Percentiles rank a stretch among this genome's conserved stretches.
Conservation (phyloP, 2,329 filamentous ascomycete genomes). For the Dothideomycetes sp. region DNA sequence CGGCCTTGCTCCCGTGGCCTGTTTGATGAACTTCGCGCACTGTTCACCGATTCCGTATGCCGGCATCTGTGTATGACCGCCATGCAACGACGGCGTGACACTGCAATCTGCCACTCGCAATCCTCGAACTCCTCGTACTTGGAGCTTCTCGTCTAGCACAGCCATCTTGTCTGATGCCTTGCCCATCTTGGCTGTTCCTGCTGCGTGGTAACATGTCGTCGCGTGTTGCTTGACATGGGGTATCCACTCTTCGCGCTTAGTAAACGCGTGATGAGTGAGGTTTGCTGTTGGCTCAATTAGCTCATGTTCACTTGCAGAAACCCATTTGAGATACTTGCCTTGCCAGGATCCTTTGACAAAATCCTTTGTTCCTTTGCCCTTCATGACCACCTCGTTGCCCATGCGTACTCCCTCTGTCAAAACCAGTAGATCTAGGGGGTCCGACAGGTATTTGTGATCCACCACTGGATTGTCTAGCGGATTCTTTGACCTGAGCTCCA, state of each 20-base stretch:
- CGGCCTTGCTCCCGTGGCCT: background rate
- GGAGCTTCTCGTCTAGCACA: slow-evolving; percentile 46
- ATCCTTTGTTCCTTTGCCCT: slow-evolving; percentile 49
- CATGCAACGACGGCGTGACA: slow-evolving; percentile 44
- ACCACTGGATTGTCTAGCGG: slow-evolving; percentile 43
- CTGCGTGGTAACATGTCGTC: slow-evolving; percentile 42
- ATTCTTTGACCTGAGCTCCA: slow-evolving; percentile 40
- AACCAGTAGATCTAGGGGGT: slow-evolving; percentile 51
- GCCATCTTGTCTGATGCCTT: slow-evolving; percentile 38
- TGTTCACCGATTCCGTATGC: slow-evolving; percentile 48
- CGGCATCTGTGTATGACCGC: slow-evolving; percentile 48
- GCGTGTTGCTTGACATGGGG: slow-evolving; percentile 39
- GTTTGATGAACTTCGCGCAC: slow-evolving; percentile 2
- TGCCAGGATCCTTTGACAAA: slow-evolving; percentile 55
- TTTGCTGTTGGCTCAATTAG: slow-evolving; percentile 18
- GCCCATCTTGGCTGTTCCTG: slow-evolving; percentile 50
- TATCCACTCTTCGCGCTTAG: slow-evolving; percentile 49
- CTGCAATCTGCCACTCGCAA: slow-evolving; percentile 48
- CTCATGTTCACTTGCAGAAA: slow-evolving; percentile 10
- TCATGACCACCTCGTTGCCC: slow-evolving; percentile 51
- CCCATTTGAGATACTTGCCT: background rate
- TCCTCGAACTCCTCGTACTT: slow-evolving; percentile 43
- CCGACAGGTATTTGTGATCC: slow-evolving; percentile 48
- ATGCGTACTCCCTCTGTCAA: slow-evolving; percentile 50
- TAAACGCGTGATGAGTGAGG: slow-evolving; percentile 44